A percentile compares a stretch with the other conserved stretches of the same genome.
phyloP scores from a whole-genome alignment of 2,329 filamentous ascomycete species.

The Aspergillus proliferans region DNA sequence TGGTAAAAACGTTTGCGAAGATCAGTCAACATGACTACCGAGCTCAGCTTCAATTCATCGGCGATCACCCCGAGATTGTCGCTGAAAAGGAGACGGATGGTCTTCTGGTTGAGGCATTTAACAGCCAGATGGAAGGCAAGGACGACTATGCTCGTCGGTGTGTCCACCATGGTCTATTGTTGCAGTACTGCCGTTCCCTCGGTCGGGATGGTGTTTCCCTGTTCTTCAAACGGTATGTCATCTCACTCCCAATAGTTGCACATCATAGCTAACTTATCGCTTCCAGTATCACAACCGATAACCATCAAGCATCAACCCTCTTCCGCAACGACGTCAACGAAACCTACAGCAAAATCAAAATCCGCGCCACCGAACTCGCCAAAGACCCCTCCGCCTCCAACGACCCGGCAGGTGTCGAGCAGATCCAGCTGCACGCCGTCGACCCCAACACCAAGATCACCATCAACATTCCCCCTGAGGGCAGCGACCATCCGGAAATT shows the following conservation, averaged over 20 bases:
- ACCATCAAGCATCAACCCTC: conserved; percentile 82
- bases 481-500: conserved; percentile 58
- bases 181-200: conserved; percentile 91
- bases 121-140: conserved; percentile 70
- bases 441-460: conserved; percentile 88
- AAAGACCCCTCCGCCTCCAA: conserved; percentile 51
- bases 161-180: conserved; percentile 83
- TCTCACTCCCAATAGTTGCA: not conserved
- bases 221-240: conserved; percentile 76
- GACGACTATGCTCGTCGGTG: conserved; percentile 75
- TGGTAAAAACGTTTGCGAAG: conserved; percentile 73
- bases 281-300: conserved; percentile 67
- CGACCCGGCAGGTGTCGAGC: conserved; percentile 67
- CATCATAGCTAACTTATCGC: conserved; percentile 7
- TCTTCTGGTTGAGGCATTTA: conserved; percentile 84
- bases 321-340: conserved; percentile 90
- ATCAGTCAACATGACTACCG: conserved; percentile 72
- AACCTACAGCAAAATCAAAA: conserved; percentile 77
- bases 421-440: conserved; percentile 95
- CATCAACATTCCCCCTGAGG: conserved; percentile 69
- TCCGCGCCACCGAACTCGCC: conserved; percentile 66
- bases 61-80: conserved; percentile 69
- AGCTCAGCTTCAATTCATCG: conserved; percentile 68
- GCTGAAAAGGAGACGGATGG: conserved; percentile 85
- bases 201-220: conserved; percentile 80